These are phyloP conservation scores for Pleurotus tuoliensis DNA, from an alignment of 768 basidiomycete species.

Conservation along the genomic window DNA sequence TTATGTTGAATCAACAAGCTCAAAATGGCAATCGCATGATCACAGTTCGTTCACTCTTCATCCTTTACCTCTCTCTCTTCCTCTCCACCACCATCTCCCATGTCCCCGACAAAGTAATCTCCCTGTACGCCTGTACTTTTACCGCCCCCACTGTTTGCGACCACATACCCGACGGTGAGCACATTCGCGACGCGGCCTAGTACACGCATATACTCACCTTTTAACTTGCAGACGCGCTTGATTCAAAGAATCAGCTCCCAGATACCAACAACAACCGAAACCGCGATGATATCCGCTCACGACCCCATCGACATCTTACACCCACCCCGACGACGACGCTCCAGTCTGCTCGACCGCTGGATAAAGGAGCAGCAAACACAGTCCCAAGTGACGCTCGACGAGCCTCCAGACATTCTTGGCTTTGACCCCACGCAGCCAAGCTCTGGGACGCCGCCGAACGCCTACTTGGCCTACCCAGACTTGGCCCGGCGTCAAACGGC, in stretches of 20 bases:
- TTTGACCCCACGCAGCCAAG: constrained; percentile 12
- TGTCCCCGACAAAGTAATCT: neutral
- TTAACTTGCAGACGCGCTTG: neutral
- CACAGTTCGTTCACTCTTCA: constrained; percentile 1
- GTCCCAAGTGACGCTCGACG: constrained; percentile 10
- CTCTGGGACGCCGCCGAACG: constrained; percentile 27
- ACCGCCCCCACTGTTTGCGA: neutral
- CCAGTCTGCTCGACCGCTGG: constrained; percentile 54
- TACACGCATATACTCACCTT: constrained; percentile 3
- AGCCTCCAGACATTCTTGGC: neutral
- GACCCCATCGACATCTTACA: constrained; percentile 52
- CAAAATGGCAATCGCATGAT: constrained; percentile 8
- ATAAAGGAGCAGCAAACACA: constrained; percentile 43
- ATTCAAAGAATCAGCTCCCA: neutral
- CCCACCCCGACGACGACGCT: constrained; percentile 35
- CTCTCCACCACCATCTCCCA: constrained; percentile 7
- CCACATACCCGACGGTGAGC: neutral
- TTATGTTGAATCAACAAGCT: constrained; percentile 8
- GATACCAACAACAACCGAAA: neutral
- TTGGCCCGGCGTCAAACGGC: constrained; percentile 20
- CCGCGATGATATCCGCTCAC: constrained; percentile 35
- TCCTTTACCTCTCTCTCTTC: constrained; percentile 4
- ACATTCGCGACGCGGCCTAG: neutral
- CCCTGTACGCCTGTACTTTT: neutral
- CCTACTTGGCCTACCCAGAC: constrained; percentile 41